These are phyloP conservation scores for Pseudotulostoma volvatum DNA, from an alignment of 495 filamentous ascomycete genomes.

Conservation along the genomic window DNA sequence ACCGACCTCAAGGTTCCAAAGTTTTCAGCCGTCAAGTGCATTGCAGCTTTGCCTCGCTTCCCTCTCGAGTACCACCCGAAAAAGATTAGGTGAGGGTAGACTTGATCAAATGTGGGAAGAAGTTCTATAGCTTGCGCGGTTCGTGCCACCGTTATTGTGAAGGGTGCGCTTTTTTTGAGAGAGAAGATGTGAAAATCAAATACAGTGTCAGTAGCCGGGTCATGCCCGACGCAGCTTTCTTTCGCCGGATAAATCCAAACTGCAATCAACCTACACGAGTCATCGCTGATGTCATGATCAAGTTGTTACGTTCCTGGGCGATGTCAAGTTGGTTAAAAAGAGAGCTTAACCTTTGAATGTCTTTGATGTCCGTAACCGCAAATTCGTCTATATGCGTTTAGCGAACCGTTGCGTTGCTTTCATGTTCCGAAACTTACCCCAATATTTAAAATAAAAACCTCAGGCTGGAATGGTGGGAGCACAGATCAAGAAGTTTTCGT, in stretches of 20 bases:
- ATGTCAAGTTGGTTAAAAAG: conserved; percentile 3
- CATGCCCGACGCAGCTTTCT: conserved; percentile 5
- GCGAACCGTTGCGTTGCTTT: neutral
- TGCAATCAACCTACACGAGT: conserved; percentile 7
- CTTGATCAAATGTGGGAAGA: conserved; percentile 12
- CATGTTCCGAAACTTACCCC: conserved; percentile 3
- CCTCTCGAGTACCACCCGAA: conserved; percentile 1
- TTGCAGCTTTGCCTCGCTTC: neutral
- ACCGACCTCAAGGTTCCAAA: conserved; percentile 1
- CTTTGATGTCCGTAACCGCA: conserved; percentile 9
- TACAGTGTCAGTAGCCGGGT: conserved; percentile 4
- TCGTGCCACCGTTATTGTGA: conserved; percentile 4
- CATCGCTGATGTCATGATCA: conserved; percentile 6
- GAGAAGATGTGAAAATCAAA: conserved; percentile 5
- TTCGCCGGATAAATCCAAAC: conserved; percentile 6
- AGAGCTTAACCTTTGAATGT: conserved; percentile 8
- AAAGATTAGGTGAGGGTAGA: neutral
- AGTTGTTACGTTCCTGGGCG: conserved; percentile 5
- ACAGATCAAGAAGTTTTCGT: conserved; percentile 10
- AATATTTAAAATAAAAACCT: conserved; percentile 9
- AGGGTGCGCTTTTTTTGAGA: conserved; percentile 7
- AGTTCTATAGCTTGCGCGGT: conserved; percentile 12
- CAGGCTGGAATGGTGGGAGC: conserved; percentile 5
- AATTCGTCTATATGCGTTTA: conserved; percentile 8
- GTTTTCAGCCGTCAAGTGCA: neutral